A percentile compares a stretch with the other conserved stretches of the same genome.
These are phyloP conservation scores for Fomes fomentarius DNA, from an alignment of 1,284 basidiomycete genomes.

Conservation along the genomic window DNA sequence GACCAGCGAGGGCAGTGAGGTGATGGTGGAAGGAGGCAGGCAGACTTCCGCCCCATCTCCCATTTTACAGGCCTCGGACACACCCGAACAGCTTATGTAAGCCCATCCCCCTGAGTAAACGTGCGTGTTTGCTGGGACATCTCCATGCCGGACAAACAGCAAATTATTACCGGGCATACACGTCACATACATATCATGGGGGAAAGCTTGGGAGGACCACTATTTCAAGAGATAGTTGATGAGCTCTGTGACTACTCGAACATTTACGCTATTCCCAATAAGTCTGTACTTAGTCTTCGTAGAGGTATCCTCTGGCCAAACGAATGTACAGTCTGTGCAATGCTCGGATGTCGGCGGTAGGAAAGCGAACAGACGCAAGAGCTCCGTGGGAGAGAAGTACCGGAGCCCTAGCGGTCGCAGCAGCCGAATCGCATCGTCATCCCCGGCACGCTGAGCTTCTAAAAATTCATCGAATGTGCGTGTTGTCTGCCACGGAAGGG, in stretches of 20 bases:
- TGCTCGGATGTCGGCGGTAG: constrained; percentile 29
- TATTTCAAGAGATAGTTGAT: constrained; percentile 54
- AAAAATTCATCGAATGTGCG: constrained; percentile 62
- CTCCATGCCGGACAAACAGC: too few species aligned
- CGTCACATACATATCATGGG: too few species aligned
- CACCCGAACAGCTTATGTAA: constrained; percentile 22
- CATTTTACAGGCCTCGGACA: constrained; percentile 24
- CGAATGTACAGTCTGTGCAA: constrained; percentile 37
- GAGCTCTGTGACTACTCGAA: constrained; percentile 61
- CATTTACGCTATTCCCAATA: constrained; percentile 82
- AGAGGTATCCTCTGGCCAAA: constrained; percentile 63
- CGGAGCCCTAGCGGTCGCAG: constrained; percentile 61
- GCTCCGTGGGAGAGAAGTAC: constrained; percentile 73
- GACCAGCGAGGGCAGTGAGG: constrained; percentile 14
- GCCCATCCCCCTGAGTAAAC: constrained; percentile 25
- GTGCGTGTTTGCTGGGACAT: constrained; percentile 8
- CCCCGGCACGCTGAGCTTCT: constrained; percentile 41
- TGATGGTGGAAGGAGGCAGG: constrained; percentile 21
- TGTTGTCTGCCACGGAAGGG: constrained; percentile 55
- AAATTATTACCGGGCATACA: too few species aligned
- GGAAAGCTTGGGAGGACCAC: too few species aligned
- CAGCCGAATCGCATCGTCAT: constrained; percentile 51
- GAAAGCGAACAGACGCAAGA: constrained; percentile 71
- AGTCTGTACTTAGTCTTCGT: constrained; percentile 71
- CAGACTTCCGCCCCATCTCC: neutral